These are phyloP conservation scores for Anaeromyces robustus DNA, from an alignment of 192 early-diverging fungal genomes.

Conservation along the genomic window DNA sequence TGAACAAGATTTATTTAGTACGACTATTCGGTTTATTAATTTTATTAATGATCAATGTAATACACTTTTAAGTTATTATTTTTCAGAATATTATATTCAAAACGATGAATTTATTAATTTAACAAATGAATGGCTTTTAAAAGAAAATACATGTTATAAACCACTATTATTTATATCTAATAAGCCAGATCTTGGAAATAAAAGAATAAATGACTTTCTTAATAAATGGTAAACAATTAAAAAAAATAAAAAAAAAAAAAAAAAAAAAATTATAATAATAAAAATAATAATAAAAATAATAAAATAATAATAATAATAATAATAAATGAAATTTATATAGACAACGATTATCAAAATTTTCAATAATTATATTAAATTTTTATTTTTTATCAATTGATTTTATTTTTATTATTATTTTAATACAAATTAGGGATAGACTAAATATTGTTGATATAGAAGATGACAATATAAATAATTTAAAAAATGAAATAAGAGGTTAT, in stretches of 20 bases:
- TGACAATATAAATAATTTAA: neutral
- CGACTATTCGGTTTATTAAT: neutral
- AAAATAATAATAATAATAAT: too few species aligned
- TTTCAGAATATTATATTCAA: neutral
- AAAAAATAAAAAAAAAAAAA: too few species aligned
- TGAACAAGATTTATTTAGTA: neutral
- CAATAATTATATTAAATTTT: too few species aligned
- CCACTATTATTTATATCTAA: neutral
- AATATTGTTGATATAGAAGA: neutral
- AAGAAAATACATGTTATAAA: neutral
- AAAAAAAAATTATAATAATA: too few species aligned
- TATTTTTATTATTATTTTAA: neutral
- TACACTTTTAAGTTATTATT: neutral
- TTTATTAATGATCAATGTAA: neutral
- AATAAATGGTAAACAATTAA: neutral
- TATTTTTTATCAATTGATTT: too few species aligned
- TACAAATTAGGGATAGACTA: neutral
- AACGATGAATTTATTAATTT: neutral
- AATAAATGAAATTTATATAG: too few species aligned
- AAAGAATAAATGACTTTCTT: neutral
- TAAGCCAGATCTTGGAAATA: neutral
- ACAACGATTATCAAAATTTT: too few species aligned
- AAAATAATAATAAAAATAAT: too few species aligned
- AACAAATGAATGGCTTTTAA: neutral
- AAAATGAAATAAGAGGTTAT: neutral